phyloP scores from a whole-genome alignment of 2,329 filamentous ascomycete species.

The Aspergillus unguis region DNA sequence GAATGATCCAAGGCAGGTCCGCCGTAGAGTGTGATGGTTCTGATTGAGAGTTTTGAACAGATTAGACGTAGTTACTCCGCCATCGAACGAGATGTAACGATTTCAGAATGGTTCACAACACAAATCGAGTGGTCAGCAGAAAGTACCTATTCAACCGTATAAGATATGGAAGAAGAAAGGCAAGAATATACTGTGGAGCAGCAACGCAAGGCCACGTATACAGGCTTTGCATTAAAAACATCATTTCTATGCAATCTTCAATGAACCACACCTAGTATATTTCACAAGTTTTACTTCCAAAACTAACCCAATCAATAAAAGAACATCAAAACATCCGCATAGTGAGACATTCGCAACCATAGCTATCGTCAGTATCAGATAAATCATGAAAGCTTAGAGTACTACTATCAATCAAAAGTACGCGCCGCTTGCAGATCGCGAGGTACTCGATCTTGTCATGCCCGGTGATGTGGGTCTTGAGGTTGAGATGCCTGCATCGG shows the following conservation, averaged over 20 bases:
- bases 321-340: background rate
- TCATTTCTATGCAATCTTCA: constrained; percentile 14
- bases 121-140: too few relatives aligned
- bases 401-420: constrained; percentile 32
- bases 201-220: background rate
- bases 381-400: constrained; percentile 23
- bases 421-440: constrained; percentile 32
- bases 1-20: too few relatives aligned
- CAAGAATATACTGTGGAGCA: background rate
- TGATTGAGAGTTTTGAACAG: too few relatives aligned
- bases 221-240: background rate
- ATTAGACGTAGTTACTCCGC: too few relatives aligned
- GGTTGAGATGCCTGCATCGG: constrained; percentile 50
- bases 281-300: constrained; percentile 18
- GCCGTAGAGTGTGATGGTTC: too few relatives aligned
- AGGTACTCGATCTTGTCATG: constrained; percentile 41
- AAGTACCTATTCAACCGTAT: too few relatives aligned
- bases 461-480: constrained; percentile 53
- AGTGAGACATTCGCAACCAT: constrained; percentile 13
- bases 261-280: too few relatives aligned
- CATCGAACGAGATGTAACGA: too few relatives aligned
- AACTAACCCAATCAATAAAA: background rate
- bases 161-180: too few relatives aligned
- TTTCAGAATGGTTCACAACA: too few relatives aligned
- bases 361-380: constrained; percentile 20